phyloP scores from a whole-genome alignment of 1,284 basidiomycete species.

The Papiliotrema terrestris region DNA sequence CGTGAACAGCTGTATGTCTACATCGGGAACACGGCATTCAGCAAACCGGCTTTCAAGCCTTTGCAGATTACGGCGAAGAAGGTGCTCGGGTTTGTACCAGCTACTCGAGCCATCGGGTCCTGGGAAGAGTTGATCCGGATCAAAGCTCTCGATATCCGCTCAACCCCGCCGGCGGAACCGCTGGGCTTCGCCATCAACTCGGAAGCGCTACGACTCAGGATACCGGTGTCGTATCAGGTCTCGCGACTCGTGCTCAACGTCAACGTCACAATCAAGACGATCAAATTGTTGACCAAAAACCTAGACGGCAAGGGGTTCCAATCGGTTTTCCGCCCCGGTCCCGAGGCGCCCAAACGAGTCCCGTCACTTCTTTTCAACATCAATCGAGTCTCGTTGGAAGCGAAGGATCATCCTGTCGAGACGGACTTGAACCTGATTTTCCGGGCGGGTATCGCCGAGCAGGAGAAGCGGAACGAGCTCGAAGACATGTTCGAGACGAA shows the following conservation, averaged over 20 bases:
- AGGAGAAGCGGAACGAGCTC: conserved; percentile 67
- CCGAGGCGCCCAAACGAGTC: conserved; percentile 67
- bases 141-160: conserved; percentile 57
- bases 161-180: conserved; percentile 13
- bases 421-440: conserved; percentile 73
- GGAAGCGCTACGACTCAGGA: conserved; percentile 66
- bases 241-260: conserved; percentile 68
- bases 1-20: conserved; percentile 39
- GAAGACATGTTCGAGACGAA: conserved; percentile 81
- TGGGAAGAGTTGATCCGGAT: conserved; percentile 80
- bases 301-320: conserved; percentile 24
- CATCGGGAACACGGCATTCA: conserved; percentile 22
- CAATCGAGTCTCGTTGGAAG: conserved; percentile 66
- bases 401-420: conserved; percentile 86
- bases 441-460: conserved; percentile 72
- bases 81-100: conserved; percentile 52
- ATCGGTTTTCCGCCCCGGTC: conserved; percentile 54
- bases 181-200: conserved; percentile 43
- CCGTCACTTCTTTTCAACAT: conserved; percentile 66
- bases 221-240: conserved; percentile 75
- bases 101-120: conserved; percentile 42
- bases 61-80: conserved; percentile 41
- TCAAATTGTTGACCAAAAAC: conserved; percentile 59
- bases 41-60: conserved; percentile 15
- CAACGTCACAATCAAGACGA: conserved; percentile 62